Base-by-base conservation (phyloP, 805 yeast species). In the Vanderwaltozyma verrucispora region DNA sequence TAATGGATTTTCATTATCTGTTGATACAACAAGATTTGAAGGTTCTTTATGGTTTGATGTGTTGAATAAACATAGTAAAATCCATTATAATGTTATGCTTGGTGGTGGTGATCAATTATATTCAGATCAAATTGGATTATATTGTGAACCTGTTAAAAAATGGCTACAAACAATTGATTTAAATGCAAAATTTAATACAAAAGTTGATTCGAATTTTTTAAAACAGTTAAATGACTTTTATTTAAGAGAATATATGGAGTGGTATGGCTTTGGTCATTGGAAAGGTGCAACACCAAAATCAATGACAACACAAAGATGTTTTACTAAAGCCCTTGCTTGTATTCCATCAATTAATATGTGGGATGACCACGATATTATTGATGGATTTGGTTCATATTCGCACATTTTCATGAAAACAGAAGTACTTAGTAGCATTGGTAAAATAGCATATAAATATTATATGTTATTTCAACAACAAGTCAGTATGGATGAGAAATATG, bases 41-140 rank as follows among this genome's bases (percentile, higher is more conserved):
- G 84, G 88, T 8, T 78, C 84, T 2, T 60, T 92, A 45, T 89
- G 97, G 97, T 68, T 65, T 28, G 96, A 92, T 53, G 94, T 89
- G 3, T 50, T 88, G 48, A 65, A 70, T 20, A 74, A 75, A 42
- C 96, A 89, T 53, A 57, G 64, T 14, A 64, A 68, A 28, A 74
- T 72, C 28, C 73, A 69, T 30, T 85, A 85, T 60, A 96, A 89
- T 57, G 96, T 86, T 4, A 88, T 89, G 94, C 65, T 92, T 21
- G 97, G 97, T 21, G 97, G 97, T 36, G 98, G 98, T 24, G 98
- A 89, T 61, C 98, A 89, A 62, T 71, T 89, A 35, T 89, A 89
- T 57, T 77, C 88, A 36, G 98, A 89, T 60, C 69, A 85, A 1
- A 76, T 89, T 47, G 82, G 80, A 56, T 46, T 69, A 16, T 66